Conservation (phyloP, 805 yeast species). For the Candida incommunis region DNA sequence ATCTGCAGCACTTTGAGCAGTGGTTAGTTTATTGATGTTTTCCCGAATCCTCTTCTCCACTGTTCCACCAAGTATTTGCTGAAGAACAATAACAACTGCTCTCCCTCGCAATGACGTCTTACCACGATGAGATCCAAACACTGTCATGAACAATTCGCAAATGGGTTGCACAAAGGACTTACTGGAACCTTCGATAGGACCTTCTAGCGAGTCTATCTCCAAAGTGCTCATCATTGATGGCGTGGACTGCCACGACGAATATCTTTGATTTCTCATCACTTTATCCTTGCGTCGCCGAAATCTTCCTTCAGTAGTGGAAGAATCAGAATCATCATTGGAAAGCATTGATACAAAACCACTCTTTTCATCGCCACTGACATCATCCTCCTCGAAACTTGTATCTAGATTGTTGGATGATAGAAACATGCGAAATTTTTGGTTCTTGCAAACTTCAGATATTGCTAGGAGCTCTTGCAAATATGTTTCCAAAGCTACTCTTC, state of each 20-base stretch:
- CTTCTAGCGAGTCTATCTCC: neutral
- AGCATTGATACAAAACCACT: slow-evolving; percentile 2
- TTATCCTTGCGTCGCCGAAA: slow-evolving; percentile 1
- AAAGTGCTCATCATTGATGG: neutral
- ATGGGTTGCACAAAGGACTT: slow-evolving; percentile 63
- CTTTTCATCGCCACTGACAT: slow-evolving; percentile 3
- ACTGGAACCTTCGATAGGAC: slow-evolving; percentile 13
- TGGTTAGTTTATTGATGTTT: slow-evolving; percentile 3
- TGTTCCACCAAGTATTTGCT: slow-evolving; percentile 77
- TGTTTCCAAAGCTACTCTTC: slow-evolving; percentile 45
- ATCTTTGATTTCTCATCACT: neutral
- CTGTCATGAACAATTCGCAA: slow-evolving; percentile 54
- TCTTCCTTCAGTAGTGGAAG: slow-evolving; percentile 24
- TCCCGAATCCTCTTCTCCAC: slow-evolving; percentile 52
- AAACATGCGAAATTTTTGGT: slow-evolving; percentile 59
- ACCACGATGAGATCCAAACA: slow-evolving; percentile 52
- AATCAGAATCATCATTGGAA: slow-evolving; percentile 25
- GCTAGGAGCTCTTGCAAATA: slow-evolving; percentile 45
- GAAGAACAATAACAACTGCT: slow-evolving; percentile 67
- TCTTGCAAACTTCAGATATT: slow-evolving; percentile 59
- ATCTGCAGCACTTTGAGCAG: slow-evolving; percentile 8
- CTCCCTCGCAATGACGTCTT: slow-evolving; percentile 75
- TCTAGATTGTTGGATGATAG: slow-evolving; percentile 56
- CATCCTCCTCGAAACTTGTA: slow-evolving; percentile 10
- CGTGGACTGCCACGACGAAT: slow-evolving; percentile 8